A percentile compares a stretch with the other conserved stretches of the same genome.
Conservation (phyloP, 1,284 basidiomycete species). For the Erythrobasidium hasegawianum region DNA sequence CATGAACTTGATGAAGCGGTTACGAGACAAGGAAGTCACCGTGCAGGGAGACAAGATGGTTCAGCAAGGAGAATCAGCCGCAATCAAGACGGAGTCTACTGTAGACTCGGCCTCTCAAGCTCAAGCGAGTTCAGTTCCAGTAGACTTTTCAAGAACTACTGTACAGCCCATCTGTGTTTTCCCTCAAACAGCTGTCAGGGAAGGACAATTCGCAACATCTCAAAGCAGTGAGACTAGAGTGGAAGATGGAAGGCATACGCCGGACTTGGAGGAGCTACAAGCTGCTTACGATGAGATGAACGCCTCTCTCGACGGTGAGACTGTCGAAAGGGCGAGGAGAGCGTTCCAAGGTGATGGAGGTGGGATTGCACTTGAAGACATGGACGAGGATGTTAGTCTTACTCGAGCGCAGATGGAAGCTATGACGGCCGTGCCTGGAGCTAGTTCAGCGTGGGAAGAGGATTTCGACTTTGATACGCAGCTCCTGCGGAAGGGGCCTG, state of each 20-base stretch:
- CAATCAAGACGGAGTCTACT: neutral
- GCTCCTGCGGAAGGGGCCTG: conserved; percentile 37
- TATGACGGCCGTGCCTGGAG: conserved; percentile 47
- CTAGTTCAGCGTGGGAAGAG: conserved; percentile 49
- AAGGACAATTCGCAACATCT: neutral
- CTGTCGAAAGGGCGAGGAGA: conserved; percentile 22
- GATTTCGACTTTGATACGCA: conserved; percentile 39
- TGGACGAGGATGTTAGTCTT: conserved; percentile 7
- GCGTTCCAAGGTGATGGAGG: conserved; percentile 45
- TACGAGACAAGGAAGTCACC: conserved; percentile 74
- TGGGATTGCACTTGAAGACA: conserved; percentile 17
- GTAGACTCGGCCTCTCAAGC: neutral
- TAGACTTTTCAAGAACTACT: neutral
- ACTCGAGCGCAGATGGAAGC: conserved; percentile 15
- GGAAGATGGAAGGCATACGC: conserved; percentile 2
- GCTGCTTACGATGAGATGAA: conserved; percentile 38
- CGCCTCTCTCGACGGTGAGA: conserved; percentile 41
- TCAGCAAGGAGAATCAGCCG: conserved; percentile 45
- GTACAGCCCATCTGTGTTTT: conserved; percentile 19
- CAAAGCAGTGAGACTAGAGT: neutral
- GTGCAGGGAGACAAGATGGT: conserved; percentile 79
- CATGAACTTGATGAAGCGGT: conserved; percentile 75
- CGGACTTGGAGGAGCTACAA: conserved; percentile 7
- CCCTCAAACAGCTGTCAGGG: conserved; percentile 1
- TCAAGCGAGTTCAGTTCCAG: neutral